A percentile compares a stretch with the other conserved stretches of the same genome.
Evolutionary conservation across 495 filamentous ascomycete genomes (phyloP).

Genomic region (Bryoglossum gracile): DNA sequence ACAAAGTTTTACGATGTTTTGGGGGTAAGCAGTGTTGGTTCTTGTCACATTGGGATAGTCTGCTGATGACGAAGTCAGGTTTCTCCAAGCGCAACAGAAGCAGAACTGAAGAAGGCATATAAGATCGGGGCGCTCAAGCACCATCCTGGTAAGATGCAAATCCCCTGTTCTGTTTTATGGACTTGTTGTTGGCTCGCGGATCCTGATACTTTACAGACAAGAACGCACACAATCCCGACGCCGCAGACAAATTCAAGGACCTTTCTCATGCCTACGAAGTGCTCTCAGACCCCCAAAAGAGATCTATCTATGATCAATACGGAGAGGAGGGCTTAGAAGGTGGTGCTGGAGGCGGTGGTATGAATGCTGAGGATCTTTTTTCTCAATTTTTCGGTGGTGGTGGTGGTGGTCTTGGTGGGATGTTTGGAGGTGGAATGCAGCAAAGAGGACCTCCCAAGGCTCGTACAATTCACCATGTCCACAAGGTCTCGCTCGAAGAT

Average conservation of each 20-base stretch:
- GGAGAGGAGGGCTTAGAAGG: conserved; percentile 94
- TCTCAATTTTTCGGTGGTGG: conserved; percentile 94
- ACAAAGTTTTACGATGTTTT: conserved; percentile 80
- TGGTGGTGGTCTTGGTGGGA: conserved; percentile 72
- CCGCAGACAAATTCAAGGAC: conserved; percentile 97
- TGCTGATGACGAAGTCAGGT: conserved; percentile 48
- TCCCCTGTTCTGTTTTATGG: neutral
- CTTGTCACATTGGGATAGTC: neutral
- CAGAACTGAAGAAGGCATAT: conserved; percentile 84
- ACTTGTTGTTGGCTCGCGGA: too few relatives aligned
- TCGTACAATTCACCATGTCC: conserved; percentile 91
- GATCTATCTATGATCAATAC: conserved; percentile 89
- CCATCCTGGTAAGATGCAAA: conserved; percentile 64
- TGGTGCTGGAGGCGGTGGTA: conserved; percentile 69
- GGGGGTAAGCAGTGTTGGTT: conserved; percentile 53
- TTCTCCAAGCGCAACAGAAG: conserved; percentile 59
- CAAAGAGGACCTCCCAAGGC: conserved; percentile 87
- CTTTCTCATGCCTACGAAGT: conserved; percentile 92
- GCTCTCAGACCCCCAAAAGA: conserved; percentile 86
- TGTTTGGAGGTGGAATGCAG: conserved; percentile 78
- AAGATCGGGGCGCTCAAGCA: conserved; percentile 83
- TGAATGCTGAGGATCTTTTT: conserved; percentile 96
- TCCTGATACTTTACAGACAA: too few relatives aligned
- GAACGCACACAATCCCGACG: conserved; percentile 87
- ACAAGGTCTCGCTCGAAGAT: conserved; percentile 96